phyloP scores from a whole-genome alignment of 768 basidiomycete genomes.

The Exsudoporus frostii region DNA sequence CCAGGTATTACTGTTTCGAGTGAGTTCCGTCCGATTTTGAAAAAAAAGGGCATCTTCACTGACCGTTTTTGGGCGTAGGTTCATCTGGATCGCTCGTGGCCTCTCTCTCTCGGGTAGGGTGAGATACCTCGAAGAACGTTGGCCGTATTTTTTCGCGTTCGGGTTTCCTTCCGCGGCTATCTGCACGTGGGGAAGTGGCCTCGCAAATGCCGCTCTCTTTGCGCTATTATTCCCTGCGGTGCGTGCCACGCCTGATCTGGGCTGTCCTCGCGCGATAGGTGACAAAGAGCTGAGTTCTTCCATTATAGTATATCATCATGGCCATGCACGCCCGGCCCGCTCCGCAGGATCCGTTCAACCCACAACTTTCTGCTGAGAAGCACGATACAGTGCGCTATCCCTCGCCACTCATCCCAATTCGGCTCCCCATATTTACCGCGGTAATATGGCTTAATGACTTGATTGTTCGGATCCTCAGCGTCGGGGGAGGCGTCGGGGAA shows the following conservation, averaged over 20 bases:
- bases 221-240: constrained; percentile 80
- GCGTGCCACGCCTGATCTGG: constrained; percentile 25
- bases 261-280: background rate
- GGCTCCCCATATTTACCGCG: constrained; percentile 69
- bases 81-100: constrained; percentile 75
- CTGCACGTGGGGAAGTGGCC: constrained; percentile 68
- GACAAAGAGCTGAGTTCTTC: constrained; percentile 2
- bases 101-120: constrained; percentile 66
- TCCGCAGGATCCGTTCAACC: constrained; percentile 74
- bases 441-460: constrained; percentile 75
- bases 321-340: constrained; percentile 74
- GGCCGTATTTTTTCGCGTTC: constrained; percentile 86
- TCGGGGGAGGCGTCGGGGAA: constrained; percentile 39
- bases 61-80: constrained; percentile 41
- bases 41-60: constrained; percentile 3
- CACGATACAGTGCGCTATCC: constrained; percentile 54
- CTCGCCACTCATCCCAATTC: constrained; percentile 76
- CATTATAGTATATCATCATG: constrained; percentile 73
- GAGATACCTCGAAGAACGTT: constrained; percentile 78
- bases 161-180: constrained; percentile 74
- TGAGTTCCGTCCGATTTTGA: constrained; percentile 33
- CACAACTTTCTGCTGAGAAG: constrained; percentile 37
- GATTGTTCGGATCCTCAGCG: constrained; percentile 59
- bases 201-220: constrained; percentile 81
- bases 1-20: constrained; percentile 90